Evolutionary conservation across 495 filamentous ascomycete genomes (phyloP).

Genomic region (Aspergillus taichungensis): DNA sequence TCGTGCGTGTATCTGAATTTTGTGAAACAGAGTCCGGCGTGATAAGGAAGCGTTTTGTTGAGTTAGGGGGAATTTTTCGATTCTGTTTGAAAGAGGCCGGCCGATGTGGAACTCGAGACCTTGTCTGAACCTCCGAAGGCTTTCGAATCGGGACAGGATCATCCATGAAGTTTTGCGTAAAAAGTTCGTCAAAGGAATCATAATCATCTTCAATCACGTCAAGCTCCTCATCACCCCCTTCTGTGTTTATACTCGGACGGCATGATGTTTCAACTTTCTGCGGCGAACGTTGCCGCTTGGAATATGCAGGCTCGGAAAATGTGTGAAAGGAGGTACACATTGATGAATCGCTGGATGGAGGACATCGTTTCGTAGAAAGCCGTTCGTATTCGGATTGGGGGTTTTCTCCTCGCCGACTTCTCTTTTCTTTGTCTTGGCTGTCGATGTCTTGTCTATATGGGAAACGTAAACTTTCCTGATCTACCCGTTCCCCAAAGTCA

Average conservation of each 20-base stretch:
- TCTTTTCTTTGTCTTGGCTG: background rate
- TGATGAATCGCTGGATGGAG: background rate
- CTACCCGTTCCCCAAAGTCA: constrained; percentile 21
- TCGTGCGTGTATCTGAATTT: background rate
- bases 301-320: constrained; percentile 17
- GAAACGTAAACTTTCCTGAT: constrained; percentile 3
- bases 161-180: constrained; percentile 16
- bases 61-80: background rate
- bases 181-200: constrained; percentile 40
- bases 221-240: constrained; percentile 23
- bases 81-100: constrained; percentile 2
- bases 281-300: constrained; percentile 27
- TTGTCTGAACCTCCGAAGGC: background rate
- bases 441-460: constrained; percentile 6
- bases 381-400: too few species aligned
- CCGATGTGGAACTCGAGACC: background rate
- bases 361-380: background rate
- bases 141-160: constrained; percentile 2
- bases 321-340: constrained; percentile 15
- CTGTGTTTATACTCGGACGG: constrained; percentile 4
- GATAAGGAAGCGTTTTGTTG: constrained; percentile 21
- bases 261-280: constrained; percentile 16
- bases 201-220: constrained; percentile 45
- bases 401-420: constrained; percentile 1
- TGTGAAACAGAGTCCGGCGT: constrained; percentile 1